Conservation (phyloP, 1,284 basidiomycete genomes). For the Agaricales sp. region DNA sequence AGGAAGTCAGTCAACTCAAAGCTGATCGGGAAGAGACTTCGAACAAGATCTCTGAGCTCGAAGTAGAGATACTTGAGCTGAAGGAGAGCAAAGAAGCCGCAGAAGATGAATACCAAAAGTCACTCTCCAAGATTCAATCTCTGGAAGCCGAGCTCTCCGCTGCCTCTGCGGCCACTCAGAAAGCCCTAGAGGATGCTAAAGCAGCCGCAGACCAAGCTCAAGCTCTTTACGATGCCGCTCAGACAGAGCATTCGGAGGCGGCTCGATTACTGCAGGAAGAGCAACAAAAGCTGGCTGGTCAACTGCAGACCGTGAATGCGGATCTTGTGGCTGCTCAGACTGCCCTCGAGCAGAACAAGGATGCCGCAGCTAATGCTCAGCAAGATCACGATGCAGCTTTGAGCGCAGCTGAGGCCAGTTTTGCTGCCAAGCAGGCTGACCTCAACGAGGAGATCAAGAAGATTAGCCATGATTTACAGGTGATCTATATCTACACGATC, state of each 20-base stretch:
- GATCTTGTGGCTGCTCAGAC: slow-evolving; percentile 34
- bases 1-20: slow-evolving; percentile 46
- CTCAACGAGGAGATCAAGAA: slow-evolving; percentile 47
- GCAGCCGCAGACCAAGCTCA: slow-evolving; percentile 38
- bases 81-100: slow-evolving; percentile 59
- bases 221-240: slow-evolving; percentile 28
- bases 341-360: slow-evolving; percentile 37
- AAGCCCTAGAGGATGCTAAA: slow-evolving; percentile 40
- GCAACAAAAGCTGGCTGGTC: slow-evolving; percentile 31
- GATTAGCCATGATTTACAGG: slow-evolving; percentile 54
- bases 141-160: slow-evolving; percentile 42
- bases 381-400: slow-evolving; percentile 38
- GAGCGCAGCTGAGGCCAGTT: slow-evolving; percentile 37
- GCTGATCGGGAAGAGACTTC: slow-evolving; percentile 66
- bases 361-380: slow-evolving; percentile 30
- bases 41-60: slow-evolving; percentile 67
- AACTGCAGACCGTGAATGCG: slow-evolving; percentile 34
- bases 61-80: slow-evolving; percentile 70
- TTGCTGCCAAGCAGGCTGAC: slow-evolving; percentile 39
- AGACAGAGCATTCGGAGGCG: slow-evolving; percentile 34
- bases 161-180: slow-evolving; percentile 36
- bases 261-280: slow-evolving; percentile 34
- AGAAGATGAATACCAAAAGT: slow-evolving; percentile 45
- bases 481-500: slow-evolving; percentile 15
- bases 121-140: slow-evolving; percentile 33